Evolutionary conservation across 2,329 filamentous ascomycete genomes (phyloP).

Genomic region (Endoconidiophora polonica): DNA sequence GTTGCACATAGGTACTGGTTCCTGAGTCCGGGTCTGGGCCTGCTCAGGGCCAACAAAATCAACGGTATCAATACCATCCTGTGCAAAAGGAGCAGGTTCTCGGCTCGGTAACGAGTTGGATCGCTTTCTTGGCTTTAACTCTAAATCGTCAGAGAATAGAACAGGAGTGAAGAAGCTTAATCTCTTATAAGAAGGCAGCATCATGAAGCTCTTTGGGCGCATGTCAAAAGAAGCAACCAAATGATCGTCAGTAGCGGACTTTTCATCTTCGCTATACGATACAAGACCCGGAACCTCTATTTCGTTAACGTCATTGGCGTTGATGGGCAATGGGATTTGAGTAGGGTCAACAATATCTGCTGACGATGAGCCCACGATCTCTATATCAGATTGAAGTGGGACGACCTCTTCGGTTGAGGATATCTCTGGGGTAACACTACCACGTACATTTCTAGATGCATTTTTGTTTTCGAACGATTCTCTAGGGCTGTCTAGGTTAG

Average conservation of each 20-base stretch:
- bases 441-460: conserved; percentile 17
- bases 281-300: conserved; percentile 63
- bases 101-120: conserved; percentile 33
- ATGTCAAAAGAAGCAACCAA: conserved; percentile 15
- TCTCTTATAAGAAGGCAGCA: conserved; percentile 17
- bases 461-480: conserved; percentile 25
- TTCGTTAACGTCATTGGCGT: conserved; percentile 54
- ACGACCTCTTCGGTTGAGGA: conserved; percentile 9
- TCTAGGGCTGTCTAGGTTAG: conserved; percentile 29
- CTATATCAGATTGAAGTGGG: conserved; percentile 15
- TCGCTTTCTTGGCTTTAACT: conserved; percentile 25
- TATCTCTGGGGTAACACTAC: conserved; percentile 13
- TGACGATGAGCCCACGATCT: conserved; percentile 17
- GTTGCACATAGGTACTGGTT: neutral
- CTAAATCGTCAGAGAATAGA: conserved; percentile 9
- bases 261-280: conserved; percentile 45
- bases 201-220: conserved; percentile 33
- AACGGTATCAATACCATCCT: conserved; percentile 10
- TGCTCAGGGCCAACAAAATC: conserved; percentile 7
- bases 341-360: conserved; percentile 26
- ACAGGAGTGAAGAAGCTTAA: conserved; percentile 11
- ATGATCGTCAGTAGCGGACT: conserved; percentile 24
- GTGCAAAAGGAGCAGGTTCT: conserved; percentile 17
- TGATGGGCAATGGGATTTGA: conserved; percentile 49
- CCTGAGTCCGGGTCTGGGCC: neutral